Evolutionary conservation across 2,329 filamentous ascomycete genomes (phyloP).

Genomic region (Colletotrichum truncatum): DNA sequence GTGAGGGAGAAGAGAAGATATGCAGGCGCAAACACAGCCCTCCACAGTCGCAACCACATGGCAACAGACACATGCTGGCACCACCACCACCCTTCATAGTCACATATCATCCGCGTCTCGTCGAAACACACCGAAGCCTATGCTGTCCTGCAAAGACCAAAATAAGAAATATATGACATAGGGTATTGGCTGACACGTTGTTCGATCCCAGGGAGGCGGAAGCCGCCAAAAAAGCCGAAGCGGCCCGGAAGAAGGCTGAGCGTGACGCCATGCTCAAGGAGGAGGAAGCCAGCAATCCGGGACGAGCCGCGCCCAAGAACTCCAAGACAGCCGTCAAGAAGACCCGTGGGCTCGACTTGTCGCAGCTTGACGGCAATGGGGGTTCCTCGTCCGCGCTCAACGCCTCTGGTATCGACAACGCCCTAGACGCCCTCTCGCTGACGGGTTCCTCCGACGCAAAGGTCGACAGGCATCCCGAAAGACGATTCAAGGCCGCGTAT

Average conservation of each 20-base stretch:
- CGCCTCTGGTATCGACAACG: conserved; percentile 91
- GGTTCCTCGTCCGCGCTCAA: conserved; percentile 69
- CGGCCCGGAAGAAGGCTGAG: conserved; percentile 90
- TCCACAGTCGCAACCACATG: neutral
- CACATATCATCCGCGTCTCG: conserved; percentile 1
- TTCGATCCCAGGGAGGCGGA: conserved; percentile 76
- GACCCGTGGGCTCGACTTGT: conserved; percentile 77
- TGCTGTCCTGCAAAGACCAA: neutral
- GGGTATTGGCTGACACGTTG: conserved; percentile 13
- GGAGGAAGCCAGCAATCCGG: conserved; percentile 76
- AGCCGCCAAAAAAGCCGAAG: conserved; percentile 83
- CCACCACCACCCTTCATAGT: neutral
- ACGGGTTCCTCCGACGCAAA: conserved; percentile 66
- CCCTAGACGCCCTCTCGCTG: conserved; percentile 84
- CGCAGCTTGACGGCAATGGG: conserved; percentile 71
- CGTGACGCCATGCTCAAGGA: conserved; percentile 83
- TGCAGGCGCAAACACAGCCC: neutral
- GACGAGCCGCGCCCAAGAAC: conserved; percentile 71
- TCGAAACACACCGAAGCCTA: neutral
- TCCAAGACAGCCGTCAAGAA: conserved; percentile 75
- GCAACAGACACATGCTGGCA: neutral
- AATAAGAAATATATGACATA: neutral
- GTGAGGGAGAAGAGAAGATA: neutral
- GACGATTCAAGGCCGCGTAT: conserved; percentile 87
- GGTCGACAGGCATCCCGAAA: conserved; percentile 89